Percentiles rank a stretch among this genome's conserved stretches.
Conservation (phyloP, 805 yeast species). For the Limtongozyma cylindracea region DNA sequence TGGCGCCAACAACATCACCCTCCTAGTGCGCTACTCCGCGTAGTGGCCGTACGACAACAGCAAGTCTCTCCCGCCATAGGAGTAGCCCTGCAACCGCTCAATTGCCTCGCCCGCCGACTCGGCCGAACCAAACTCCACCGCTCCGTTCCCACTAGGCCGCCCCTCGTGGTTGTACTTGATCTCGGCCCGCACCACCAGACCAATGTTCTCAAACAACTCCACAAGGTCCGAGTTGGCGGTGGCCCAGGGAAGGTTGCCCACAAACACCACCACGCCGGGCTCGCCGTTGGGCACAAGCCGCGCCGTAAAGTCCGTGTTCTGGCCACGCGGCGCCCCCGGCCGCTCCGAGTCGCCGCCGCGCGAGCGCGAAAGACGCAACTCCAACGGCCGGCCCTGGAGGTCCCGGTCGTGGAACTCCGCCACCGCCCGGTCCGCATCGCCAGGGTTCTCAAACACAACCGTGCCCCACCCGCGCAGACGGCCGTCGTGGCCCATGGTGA, state of each 20-base stretch:
- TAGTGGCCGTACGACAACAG: constrained; percentile 9
- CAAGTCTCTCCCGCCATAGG: constrained; percentile 63
- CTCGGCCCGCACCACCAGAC: constrained; percentile 53
- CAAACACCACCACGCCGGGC: constrained; percentile 24
- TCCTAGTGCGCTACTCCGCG: too few species aligned
- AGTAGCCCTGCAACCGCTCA: constrained; percentile 48
- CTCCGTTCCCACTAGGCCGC: constrained; percentile 64
- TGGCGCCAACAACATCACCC: too few species aligned
- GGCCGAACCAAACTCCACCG: constrained; percentile 43
- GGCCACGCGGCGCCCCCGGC: constrained; percentile 3
- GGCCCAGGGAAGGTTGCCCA: constrained; percentile 66
- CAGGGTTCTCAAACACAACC: constrained; percentile 38
- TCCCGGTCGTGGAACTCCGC: constrained; percentile 41
- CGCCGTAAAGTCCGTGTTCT: constrained; percentile 33
- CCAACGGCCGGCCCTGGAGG: constrained; percentile 52
- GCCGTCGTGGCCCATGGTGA: constrained; percentile 37
- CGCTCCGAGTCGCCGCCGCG: constrained; percentile 22
- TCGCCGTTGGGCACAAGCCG: constrained; percentile 39
- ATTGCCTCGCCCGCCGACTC: constrained; percentile 58
- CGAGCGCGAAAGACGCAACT: too few species aligned
- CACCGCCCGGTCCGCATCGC: constrained; percentile 51
- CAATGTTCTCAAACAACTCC: constrained; percentile 71
- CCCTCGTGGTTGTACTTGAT: constrained; percentile 32
- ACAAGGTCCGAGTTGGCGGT: constrained; percentile 68
- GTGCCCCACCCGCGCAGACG: constrained; percentile 75